A percentile compares a stretch with the other conserved stretches of the same genome.
Conservation (phyloP, 305 asterid species). For the Fraxinus nigra region DNA sequence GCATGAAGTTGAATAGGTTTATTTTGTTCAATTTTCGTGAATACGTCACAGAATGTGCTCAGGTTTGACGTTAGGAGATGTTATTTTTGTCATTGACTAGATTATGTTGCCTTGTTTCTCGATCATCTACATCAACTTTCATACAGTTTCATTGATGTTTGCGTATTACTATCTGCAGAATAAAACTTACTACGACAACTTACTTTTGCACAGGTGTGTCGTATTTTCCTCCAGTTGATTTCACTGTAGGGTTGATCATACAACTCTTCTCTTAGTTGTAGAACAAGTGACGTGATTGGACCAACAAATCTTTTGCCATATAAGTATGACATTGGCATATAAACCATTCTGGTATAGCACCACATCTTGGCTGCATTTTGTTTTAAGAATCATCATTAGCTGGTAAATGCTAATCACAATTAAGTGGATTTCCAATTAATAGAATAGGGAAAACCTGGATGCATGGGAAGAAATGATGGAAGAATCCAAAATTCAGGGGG, state of each 20-base stretch:
- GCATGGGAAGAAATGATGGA: conserved; percentile 33
- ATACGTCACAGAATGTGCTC: neutral
- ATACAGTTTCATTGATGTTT: neutral
- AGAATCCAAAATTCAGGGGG: conserved; percentile 38
- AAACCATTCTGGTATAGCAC: conserved; percentile 33
- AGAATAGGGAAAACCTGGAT: conserved; percentile 31
- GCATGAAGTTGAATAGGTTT: neutral
- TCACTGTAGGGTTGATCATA: conserved; percentile 22
- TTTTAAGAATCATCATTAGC: neutral
- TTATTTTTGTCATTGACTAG: neutral
- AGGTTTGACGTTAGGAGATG: neutral
- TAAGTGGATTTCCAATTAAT: neutral
- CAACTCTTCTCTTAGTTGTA: conserved; percentile 25
- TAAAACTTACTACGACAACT: neutral
- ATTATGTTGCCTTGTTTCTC: neutral
- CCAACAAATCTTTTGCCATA: conserved; percentile 33
- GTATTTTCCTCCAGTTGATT: conserved; percentile 25
- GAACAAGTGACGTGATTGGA: conserved; percentile 21
- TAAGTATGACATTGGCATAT: conserved; percentile 38
- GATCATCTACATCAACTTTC: neutral
- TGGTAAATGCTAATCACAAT: neutral
- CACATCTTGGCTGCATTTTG: conserved; percentile 27
- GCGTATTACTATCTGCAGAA: neutral
- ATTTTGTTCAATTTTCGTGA: neutral
- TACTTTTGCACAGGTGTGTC: conserved; percentile 33